A percentile compares a stretch with the other conserved stretches of the same genome.
phyloP scores from a whole-genome alignment of 768 basidiomycete species.

The Boletus subparvulus region DNA sequence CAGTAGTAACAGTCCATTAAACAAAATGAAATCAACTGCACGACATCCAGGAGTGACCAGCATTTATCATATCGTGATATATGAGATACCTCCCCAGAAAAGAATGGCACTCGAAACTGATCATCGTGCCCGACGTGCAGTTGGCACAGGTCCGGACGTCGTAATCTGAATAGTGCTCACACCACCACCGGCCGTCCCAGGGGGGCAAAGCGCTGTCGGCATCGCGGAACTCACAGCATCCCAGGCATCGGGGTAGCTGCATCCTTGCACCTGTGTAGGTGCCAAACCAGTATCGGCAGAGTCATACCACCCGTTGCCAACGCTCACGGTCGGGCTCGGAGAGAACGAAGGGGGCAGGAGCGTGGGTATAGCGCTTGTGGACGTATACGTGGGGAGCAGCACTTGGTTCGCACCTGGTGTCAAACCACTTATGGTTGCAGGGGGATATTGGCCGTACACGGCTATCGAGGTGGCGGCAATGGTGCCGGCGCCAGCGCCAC shows the following conservation, averaged over 20 bases:
- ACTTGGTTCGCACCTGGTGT: slow-evolving; percentile 35
- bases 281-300: slow-evolving; percentile 49
- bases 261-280: slow-evolving; percentile 60
- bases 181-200: slow-evolving; percentile 6
- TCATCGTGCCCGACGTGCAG: slow-evolving; percentile 8
- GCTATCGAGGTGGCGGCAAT: slow-evolving; percentile 43
- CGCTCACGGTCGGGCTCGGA: slow-evolving; percentile 39
- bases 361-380: slow-evolving; percentile 56
- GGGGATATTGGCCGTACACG: slow-evolving; percentile 53
- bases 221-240: slow-evolving; percentile 51
- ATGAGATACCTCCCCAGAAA: background rate
- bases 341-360: slow-evolving; percentile 57
- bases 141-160: background rate
- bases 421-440: slow-evolving; percentile 47
- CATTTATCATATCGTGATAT: background rate
- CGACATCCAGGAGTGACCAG: background rate
- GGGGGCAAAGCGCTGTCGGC: slow-evolving; percentile 45
- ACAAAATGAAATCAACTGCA: background rate
- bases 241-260: slow-evolving; percentile 66
- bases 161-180: slow-evolving; percentile 3
- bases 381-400: slow-evolving; percentile 62
- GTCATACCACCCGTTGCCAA: slow-evolving; percentile 60
- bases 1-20: background rate
- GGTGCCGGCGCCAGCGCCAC: slow-evolving; percentile 53
- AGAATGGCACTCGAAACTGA: background rate